phyloP scores from a whole-genome alignment of 228 moss, liverwort and hornwort genomes.

The Sphagnum fallax region DNA sequence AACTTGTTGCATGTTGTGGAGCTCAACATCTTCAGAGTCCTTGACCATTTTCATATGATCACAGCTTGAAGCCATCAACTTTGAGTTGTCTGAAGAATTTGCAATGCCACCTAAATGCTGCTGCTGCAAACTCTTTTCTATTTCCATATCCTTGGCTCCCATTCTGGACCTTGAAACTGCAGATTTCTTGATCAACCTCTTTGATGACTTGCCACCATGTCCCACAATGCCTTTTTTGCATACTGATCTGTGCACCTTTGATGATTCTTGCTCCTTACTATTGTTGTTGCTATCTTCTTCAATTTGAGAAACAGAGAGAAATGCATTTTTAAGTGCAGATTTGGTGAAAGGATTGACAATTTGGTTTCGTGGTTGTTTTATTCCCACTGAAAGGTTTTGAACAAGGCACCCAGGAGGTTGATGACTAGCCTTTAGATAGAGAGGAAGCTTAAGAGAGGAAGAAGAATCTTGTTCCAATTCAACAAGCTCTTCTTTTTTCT shows the following conservation, averaged over 20 bases:
- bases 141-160: neutral
- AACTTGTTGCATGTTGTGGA: neutral
- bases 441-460: conserved; percentile 6
- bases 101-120: neutral
- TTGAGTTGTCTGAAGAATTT: neutral
- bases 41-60: neutral
- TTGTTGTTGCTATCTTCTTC: too few relatives aligned
- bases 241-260: too few relatives aligned
- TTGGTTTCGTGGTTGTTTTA: neutral
- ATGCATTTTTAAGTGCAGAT: neutral
- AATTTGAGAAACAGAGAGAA: neutral
- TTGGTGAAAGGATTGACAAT: neutral
- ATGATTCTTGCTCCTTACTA: too few relatives aligned
- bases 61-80: neutral
- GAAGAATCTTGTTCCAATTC: neutral
- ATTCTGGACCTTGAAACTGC: neutral
- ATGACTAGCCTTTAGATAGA: conserved; percentile 7
- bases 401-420: neutral
- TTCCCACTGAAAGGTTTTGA: neutral
- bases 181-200: too few relatives aligned
- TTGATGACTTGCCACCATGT: too few relatives aligned
- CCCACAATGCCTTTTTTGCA: too few relatives aligned
- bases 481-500: conserved; percentile 13
- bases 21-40: neutral
- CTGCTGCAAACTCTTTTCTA: neutral